Evolutionary conservation across 2,329 filamentous ascomycete genomes (phyloP), one percentile per base, ranked within the genome.

Genomic region (Scopulariopsis brevicaulis): DNA sequence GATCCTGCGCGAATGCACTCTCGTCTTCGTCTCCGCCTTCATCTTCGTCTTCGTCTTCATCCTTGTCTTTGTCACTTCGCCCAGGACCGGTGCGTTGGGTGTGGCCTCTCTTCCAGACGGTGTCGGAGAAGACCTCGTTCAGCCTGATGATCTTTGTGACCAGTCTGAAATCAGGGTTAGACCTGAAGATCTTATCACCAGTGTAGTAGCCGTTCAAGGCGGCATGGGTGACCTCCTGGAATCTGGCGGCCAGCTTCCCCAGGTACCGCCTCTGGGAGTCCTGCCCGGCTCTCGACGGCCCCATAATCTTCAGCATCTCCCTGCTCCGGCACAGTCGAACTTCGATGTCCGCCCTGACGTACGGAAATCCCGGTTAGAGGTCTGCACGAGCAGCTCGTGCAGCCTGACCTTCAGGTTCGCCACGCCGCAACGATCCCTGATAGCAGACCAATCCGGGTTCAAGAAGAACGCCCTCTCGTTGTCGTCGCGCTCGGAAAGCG

Each of bases 351-450:
- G 46, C 46, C 1, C 66, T 65, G 1, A 75, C 69, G 15, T 69
- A 66, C 0, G 71, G 71, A 1, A 75, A 68, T 73, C 68, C 46
- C 61, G 59, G 22, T 71, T 73, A 7, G 75, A 73, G 0, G 77
- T 67, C 0, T 75, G 69, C 35, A 69, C 65, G 0, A 79, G 65
- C 0, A 80, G 68, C 0, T 66, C 61, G 0, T 66, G 65, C 0
- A 79, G 64, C 0, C 71, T 69, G 0, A 8, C 14, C 22, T 68
- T 70, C 14, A 80, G 64, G 0, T 71, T 67, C 0, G 55, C 60
- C 1, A 73, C 69, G 0, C 76, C 76, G 0, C 70, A 57, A 0
- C 67, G 65, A 0, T 69, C 67, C 0, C 60, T 48, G 0, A 63
- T 63, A 1, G 3, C 59, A 0, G 61, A 62, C 76, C 75, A 79